Base-by-base conservation (phyloP, 1,139 yeast species). In the Taphrina pruni region DNA sequence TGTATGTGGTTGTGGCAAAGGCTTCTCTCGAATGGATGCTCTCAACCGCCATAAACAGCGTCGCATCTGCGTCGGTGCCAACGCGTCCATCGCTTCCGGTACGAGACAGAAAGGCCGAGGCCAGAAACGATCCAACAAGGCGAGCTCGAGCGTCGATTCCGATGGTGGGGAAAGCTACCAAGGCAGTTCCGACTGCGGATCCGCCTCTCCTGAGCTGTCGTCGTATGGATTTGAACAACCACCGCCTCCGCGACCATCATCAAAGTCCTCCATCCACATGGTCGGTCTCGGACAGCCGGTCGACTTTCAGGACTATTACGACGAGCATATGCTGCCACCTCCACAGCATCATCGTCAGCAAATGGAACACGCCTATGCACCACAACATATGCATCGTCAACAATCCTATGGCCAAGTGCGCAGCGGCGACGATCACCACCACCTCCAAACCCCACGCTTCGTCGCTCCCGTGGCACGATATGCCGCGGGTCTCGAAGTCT, bases 1-100 rank as follows among this genome's bases (percentile, higher is more conserved):
- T 74, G 82, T 81, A 60, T 95, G 99, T 78, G 88, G 89, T 0
- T 95, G 99, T 79, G 97, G 98, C 21, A 93, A 92, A 79, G 88
- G 88, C 72, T 95, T 94, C 79, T 88, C 95, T 6, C 83, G 98
- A 70, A 87, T 89, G 70, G 98, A 94, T 79, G 97, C 97, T 0
- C 81, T 93, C 77, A 87, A 86, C 73, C 85, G 94, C 72, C 99
- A 94, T 76, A 83, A 90, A 73, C 83, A 86, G 65, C 82, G 97
- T 74, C 86, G 87, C 81, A 91, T 89, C 60, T 93, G 97, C 77
- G 77, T 80, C 52, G 96, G 95, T 36, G 69, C 55, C 21, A 39
- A 20, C 12, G 50, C 50, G n/a, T 14, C 46, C 3, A 21, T n/a
- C n/a, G 36, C 12, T 8, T 8, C 12, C 12, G 32, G 36, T 2